Evolutionary conservation across 768 basidiomycete species (phyloP), one percentile per base, ranked within the genome.

Genomic region (Boletus sp.): DNA sequence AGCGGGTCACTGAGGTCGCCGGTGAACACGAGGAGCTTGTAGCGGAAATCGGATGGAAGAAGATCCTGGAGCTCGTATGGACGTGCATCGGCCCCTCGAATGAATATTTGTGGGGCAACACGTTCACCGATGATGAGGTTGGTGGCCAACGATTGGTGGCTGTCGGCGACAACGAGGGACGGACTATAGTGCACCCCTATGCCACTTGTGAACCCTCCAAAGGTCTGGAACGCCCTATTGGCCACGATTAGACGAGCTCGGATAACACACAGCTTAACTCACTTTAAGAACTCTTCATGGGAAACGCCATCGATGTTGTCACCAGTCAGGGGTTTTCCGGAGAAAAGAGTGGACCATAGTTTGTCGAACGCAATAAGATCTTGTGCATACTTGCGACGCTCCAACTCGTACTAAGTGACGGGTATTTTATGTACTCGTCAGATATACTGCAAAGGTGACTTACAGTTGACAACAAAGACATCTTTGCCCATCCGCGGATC

Each of bases 311-410:
- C 70, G 14, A 56, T 47, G 55, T 75, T 67, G 57, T 64, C 67
- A 25, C 68, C 59, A 0, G 71, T 74, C 11, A 71, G 59, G 6
- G 83, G 78, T 67, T 82, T 82, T 43, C 79, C 79, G 1, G 79
- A 82, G 67, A 82, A 82, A 19, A 82, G 69, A 2, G 76, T 72
- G 0, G 78, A 75, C 58, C 78, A 81, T 53, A 72, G 70, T 51
- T 79, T 79, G 64, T 83, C 82, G 50, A 81, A 81, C 47, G 72
- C 64, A 56, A 83, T 80, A 35, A 84, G 72, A 44, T 82, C 80
- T 59, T 79, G 75, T 0, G 82, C 82, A 57, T 73, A 81, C 60
- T 76, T 75, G 40, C 77, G 74, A 9, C 83, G 76, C 63, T 84
- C 82, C 21, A 70, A 72, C 52, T 81, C 80, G 61, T 81, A 81